Percentiles rank a stretch among this genome's conserved stretches.
Evolutionary conservation across 1,284 basidiomycete genomes (phyloP).

Genomic region (Mycosarcoma maydis): DNA sequence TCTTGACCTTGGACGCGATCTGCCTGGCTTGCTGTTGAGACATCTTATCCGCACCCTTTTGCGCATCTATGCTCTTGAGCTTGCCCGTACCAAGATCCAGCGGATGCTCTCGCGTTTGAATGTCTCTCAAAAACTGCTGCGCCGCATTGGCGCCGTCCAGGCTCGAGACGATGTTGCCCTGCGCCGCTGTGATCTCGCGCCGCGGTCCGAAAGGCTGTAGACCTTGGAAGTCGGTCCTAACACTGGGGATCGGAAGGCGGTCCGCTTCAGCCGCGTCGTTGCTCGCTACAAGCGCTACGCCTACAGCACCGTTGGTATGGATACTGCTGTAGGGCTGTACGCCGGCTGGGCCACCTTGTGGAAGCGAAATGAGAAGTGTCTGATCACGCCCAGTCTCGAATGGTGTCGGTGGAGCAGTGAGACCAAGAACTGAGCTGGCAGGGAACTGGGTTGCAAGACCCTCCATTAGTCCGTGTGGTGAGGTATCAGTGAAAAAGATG

Average conservation of each 20-base stretch:
- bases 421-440: conserved; percentile 73
- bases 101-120: conserved; percentile 67
- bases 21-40: conserved; percentile 33
- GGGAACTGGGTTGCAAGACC: conserved; percentile 71
- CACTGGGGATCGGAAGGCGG: conserved; percentile 47
- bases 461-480: conserved; percentile 74
- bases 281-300: conserved; percentile 72
- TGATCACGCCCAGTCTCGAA: conserved; percentile 83
- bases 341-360: conserved; percentile 9
- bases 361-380: conserved; percentile 74
- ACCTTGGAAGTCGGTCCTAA: conserved; percentile 71
- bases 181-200: conserved; percentile 75
- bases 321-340: conserved; percentile 69
- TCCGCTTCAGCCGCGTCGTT: conserved; percentile 20
- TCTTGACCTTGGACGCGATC: conserved; percentile 67
- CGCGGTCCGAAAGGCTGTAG: conserved; percentile 72
- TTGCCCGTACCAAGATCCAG: conserved; percentile 13
- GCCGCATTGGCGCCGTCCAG: conserved; percentile 77
- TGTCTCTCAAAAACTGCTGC: conserved; percentile 74
- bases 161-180: conserved; percentile 80
- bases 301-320: conserved; percentile 75
- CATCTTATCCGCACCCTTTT: conserved; percentile 33
- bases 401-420: conserved; percentile 81
- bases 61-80: conserved; percentile 18
- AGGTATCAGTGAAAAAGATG: conserved; percentile 74